Conservation (phyloP, 2,329 filamentous ascomycete species). For the Colletotrichum sp. region DNA sequence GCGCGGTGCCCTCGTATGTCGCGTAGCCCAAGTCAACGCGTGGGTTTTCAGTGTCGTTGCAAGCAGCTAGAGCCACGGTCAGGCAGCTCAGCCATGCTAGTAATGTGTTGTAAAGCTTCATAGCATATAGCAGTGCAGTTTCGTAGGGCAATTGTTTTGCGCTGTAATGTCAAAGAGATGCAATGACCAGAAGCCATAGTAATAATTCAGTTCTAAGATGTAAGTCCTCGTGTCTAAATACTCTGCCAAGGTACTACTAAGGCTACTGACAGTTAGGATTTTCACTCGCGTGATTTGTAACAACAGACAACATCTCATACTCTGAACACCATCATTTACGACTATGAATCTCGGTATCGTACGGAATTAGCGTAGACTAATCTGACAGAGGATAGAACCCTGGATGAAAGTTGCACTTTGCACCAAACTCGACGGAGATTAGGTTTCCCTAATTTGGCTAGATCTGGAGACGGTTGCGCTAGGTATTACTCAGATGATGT, state of each 20-base stretch:
- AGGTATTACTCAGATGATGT: neutral
- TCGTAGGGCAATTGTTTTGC: rapidly evolving
- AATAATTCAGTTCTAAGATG: neutral
- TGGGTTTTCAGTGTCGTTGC: neutral
- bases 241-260: neutral
- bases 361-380: neutral
- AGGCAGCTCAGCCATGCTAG: neutral
- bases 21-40: neutral
- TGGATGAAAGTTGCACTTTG: neutral
- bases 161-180: neutral
- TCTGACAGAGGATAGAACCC: neutral
- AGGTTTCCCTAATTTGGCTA: neutral
- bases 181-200: neutral
- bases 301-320: neutral
- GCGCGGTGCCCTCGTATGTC: neutral
- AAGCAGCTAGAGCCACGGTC: neutral
- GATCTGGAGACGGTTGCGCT: neutral
- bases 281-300: neutral
- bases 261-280: neutral
- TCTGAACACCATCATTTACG: neutral
- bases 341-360: neutral
- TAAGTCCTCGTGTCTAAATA: neutral
- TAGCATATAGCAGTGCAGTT: neutral
- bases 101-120: neutral
- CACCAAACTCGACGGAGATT: neutral